A percentile compares a stretch with the other conserved stretches of the same genome.
Evolutionary conservation across 441 rosid species (phyloP).

Genomic region (Bruguiera hainesii): DNA sequence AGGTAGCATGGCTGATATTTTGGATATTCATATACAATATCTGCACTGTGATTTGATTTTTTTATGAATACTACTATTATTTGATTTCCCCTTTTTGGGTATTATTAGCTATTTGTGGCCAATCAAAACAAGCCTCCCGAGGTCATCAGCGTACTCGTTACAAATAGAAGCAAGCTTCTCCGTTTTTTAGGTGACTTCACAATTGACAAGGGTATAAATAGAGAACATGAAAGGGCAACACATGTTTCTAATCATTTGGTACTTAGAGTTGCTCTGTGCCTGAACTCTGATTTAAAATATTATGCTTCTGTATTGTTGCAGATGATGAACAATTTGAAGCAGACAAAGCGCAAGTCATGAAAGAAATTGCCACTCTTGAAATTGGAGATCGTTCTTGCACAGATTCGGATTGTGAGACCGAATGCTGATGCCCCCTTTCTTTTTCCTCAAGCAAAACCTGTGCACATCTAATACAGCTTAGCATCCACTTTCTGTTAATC

Average conservation of each 20-base stretch:
- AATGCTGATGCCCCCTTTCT: conserved; percentile 9
- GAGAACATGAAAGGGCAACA: background rate
- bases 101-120: conserved; percentile 53
- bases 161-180: conserved; percentile 55
- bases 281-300: background rate
- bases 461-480: no score
- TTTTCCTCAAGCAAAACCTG: background rate
- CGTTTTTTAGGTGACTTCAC: conserved; percentile 44
- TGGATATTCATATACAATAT: background rate
- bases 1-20: conserved; percentile 30
- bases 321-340: conserved; percentile 54
- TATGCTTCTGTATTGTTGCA: conserved; percentile 21
- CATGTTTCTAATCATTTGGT: no score
- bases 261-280: no score
- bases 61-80: background rate
- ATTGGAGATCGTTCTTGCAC: conserved; percentile 25
- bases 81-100: background rate
- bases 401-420: conserved; percentile 21
- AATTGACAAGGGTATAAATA: conserved; percentile 41
- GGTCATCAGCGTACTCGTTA: conserved; percentile 38
- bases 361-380: conserved; percentile 48
- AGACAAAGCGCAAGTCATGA: conserved; percentile 48
- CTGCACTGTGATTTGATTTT: background rate
- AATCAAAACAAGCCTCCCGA: conserved; percentile 61
- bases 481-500: background rate